Evolutionary conservation across 1,284 basidiomycete genomes (phyloP).

Genomic region (Mrakiaceae sp.): DNA sequence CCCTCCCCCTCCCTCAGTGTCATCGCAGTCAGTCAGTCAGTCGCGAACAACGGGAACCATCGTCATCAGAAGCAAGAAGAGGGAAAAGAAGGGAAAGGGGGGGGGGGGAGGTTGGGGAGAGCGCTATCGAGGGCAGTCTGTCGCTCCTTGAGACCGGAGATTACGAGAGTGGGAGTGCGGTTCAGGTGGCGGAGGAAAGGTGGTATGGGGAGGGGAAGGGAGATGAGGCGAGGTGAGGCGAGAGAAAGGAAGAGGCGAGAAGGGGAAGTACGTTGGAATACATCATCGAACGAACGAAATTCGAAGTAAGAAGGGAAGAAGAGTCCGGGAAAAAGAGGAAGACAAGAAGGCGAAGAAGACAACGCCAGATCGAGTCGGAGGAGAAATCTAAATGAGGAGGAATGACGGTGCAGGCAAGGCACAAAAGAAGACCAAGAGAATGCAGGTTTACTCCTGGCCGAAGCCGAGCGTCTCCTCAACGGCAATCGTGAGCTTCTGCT

Average conservation of each 20-base stretch:
- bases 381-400: neutral
- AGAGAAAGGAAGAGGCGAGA: neutral
- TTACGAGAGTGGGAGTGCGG: neutral
- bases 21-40: neutral
- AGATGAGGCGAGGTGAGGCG: neutral
- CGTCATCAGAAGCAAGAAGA: neutral
- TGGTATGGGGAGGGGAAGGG: neutral
- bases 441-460: conserved; percentile 23
- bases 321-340: neutral
- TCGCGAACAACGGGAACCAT: neutral
- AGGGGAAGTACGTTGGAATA: neutral
- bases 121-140: neutral
- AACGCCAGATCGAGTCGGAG: neutral
- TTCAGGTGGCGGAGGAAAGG: neutral
- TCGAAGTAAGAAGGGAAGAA: neutral
- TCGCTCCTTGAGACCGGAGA: neutral
- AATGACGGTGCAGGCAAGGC: neutral
- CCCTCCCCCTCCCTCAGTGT: neutral
- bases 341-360: neutral
- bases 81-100: neutral
- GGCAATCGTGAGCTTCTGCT: conserved; percentile 78
- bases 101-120: neutral
- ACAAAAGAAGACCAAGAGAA: neutral
- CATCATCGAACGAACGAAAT: neutral
- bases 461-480: conserved; percentile 55